Conservation (phyloP, 2,329 filamentous ascomycete species). For the Sporothrix schenckii region DNA sequence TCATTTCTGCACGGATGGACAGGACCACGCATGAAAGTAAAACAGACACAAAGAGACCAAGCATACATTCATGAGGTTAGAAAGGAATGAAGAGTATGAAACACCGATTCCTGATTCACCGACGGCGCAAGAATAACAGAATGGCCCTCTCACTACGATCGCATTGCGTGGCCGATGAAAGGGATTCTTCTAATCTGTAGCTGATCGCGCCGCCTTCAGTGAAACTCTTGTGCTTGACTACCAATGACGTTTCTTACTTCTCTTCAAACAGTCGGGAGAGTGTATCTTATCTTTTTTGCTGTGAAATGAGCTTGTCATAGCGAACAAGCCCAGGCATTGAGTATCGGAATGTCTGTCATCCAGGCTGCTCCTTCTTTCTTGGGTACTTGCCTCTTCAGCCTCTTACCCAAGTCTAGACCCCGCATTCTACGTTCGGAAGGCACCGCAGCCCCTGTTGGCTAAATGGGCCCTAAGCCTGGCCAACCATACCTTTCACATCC, state of each 20-base stretch:
- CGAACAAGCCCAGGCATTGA: neutral
- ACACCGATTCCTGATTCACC: neutral
- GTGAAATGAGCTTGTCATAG: neutral
- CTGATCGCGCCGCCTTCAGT: neutral
- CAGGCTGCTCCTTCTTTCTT: neutral
- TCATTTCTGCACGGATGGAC: constrained; percentile 24
- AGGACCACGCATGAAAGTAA: constrained; percentile 1
- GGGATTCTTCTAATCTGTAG: neutral
- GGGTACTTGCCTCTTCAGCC: neutral
- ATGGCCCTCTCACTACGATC: neutral
- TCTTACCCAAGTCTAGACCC: constrained; percentile 25
- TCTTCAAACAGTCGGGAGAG: too few relatives aligned
- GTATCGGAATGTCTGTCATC: neutral
- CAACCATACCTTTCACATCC: neutral
- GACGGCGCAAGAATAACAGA: neutral
- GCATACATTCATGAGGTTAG: neutral
- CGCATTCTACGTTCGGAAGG: constrained; percentile 28
- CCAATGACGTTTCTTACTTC: neutral
- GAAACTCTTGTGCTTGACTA: neutral
- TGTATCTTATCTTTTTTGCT: too few relatives aligned
- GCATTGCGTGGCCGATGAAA: neutral
- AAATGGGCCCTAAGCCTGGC: neutral
- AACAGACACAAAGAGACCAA: neutral
- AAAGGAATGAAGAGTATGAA: neutral
- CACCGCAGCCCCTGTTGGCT: constrained; percentile 21